A percentile compares a stretch with the other conserved stretches of the same genome.
Conservation (phyloP, 1,284 basidiomycete species). For the Cutaneotrichosporon sp. region DNA sequence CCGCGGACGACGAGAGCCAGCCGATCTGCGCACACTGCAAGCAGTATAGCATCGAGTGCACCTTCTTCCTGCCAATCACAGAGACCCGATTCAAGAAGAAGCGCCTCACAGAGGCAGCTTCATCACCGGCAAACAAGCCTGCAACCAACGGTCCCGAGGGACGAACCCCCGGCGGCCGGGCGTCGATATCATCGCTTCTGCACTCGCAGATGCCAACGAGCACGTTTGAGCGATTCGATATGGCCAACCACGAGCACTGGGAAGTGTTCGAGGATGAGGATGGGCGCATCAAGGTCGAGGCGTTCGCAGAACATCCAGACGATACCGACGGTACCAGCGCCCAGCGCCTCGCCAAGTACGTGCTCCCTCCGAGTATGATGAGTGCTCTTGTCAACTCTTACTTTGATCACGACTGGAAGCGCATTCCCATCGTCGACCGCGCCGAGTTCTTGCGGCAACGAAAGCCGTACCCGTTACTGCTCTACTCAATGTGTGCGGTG, state of each 20-base stretch:
- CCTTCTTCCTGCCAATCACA: conserved; percentile 95
- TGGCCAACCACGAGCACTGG: conserved; percentile 77
- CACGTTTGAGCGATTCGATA: conserved; percentile 81
- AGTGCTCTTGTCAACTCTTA: conserved; percentile 85
- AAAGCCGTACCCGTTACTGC: conserved; percentile 60
- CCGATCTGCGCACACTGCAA: conserved; percentile 52
- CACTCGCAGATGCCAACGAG: conserved; percentile 82
- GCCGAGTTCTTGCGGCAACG: conserved; percentile 71
- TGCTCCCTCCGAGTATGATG: conserved; percentile 65
- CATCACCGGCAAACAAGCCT: conserved; percentile 14
- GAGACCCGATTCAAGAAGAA: conserved; percentile 98
- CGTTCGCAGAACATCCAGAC: conserved; percentile 53
- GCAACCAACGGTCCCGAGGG: conserved; percentile 2
- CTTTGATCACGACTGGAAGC: conserved; percentile 78
- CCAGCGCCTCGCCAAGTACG: conserved; percentile 47
- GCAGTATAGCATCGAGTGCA: conserved; percentile 86
- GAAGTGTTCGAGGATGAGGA: conserved; percentile 75
- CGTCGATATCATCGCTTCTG: conserved; percentile 71
- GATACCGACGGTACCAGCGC: conserved; percentile 30
- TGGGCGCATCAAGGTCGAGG: conserved; percentile 81
- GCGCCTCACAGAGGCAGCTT: conserved; percentile 53
- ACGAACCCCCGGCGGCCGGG: conserved; percentile 3
- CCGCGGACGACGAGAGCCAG: conserved; percentile 27
- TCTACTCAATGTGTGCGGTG: conserved; percentile 90
- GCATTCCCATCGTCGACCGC: conserved; percentile 82